Conservation (phyloP, 2,329 filamentous ascomycete genomes). For the Fusarium vanettenii region DNA sequence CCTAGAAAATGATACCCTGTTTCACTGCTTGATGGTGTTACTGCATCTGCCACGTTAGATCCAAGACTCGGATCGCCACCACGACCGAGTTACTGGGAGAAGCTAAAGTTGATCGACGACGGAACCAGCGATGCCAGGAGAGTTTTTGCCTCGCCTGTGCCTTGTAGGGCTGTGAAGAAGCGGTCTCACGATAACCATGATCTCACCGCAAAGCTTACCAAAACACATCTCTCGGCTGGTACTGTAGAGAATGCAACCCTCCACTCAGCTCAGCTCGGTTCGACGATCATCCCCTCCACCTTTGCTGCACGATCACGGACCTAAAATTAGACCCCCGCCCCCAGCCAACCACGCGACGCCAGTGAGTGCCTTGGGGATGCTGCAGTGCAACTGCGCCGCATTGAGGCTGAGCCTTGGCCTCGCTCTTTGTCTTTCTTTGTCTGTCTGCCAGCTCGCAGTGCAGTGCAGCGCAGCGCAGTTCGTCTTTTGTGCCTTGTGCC, state of each 20-base stretch:
- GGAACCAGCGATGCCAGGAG: background rate
- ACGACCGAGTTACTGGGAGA: background rate
- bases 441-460: background rate
- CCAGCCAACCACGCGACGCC: constrained; percentile 10
- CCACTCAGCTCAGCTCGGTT: background rate
- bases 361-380: background rate
- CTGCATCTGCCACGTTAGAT: background rate
- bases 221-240: background rate
- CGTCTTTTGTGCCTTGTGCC: background rate
- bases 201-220: constrained; percentile 3
- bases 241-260: background rate
- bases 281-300: background rate
- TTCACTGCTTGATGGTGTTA: background rate
- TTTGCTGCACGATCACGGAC: background rate
- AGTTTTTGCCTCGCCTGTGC: background rate
- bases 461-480: background rate
- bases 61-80: background rate
- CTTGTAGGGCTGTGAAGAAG: constrained; percentile 3
- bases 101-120: background rate
- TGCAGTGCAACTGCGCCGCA: constrained; percentile 23
- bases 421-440: background rate
- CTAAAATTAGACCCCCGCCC: constrained; percentile 24
- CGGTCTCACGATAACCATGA: background rate
- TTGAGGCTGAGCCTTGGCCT: constrained; percentile 5
- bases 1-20: constrained; percentile 33